These are phyloP conservation scores for Hypomyces perniciosus DNA, from an alignment of 2,329 filamentous ascomycete species.

Conservation along the genomic window DNA sequence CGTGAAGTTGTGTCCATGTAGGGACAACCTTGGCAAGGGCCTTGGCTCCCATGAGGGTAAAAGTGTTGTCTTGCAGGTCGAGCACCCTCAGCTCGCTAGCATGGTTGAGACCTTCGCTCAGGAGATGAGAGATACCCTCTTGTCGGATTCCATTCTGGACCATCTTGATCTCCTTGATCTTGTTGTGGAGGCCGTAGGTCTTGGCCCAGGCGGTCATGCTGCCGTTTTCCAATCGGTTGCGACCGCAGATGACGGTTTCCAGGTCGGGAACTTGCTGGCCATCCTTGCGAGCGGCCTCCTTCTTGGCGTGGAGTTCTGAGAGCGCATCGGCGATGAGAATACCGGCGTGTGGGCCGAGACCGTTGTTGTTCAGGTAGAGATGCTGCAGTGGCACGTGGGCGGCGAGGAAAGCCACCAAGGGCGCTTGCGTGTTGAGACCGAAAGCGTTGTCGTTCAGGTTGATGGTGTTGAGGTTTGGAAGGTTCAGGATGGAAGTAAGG, in stretches of 20 bases:
- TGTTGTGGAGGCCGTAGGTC: constrained; percentile 74
- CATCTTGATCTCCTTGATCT: constrained; percentile 87
- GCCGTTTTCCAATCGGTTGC: constrained; percentile 91
- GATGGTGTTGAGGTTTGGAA: constrained; percentile 81
- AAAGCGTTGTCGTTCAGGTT: constrained; percentile 98
- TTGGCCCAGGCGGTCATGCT: constrained; percentile 95
- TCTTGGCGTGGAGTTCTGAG: constrained; percentile 73
- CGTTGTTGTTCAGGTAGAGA: constrained; percentile 97
- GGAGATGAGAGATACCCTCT: constrained; percentile 78
- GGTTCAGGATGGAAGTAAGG: constrained; percentile 78
- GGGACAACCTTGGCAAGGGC: constrained; percentile 70
- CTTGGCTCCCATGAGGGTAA: constrained; percentile 72
- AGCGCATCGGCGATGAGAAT: constrained; percentile 85
- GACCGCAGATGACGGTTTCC: constrained; percentile 95
- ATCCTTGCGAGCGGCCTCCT: constrained; percentile 67
- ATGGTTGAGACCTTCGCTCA: constrained; percentile 71
- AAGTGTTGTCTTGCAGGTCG: constrained; percentile 97
- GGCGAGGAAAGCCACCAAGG: constrained; percentile 85
- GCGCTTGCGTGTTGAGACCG: constrained; percentile 88
- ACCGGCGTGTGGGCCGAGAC: constrained; percentile 85
- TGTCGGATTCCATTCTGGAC: constrained; percentile 96
- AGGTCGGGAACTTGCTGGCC: constrained; percentile 72
- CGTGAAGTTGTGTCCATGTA: constrained; percentile 68
- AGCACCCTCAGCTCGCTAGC: constrained; percentile 65
- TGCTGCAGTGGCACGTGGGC: constrained; percentile 86